These are phyloP conservation scores for Sporothrix pseudoabietina DNA, from an alignment of 2,329 filamentous ascomycete species.

Conservation along the genomic window DNA sequence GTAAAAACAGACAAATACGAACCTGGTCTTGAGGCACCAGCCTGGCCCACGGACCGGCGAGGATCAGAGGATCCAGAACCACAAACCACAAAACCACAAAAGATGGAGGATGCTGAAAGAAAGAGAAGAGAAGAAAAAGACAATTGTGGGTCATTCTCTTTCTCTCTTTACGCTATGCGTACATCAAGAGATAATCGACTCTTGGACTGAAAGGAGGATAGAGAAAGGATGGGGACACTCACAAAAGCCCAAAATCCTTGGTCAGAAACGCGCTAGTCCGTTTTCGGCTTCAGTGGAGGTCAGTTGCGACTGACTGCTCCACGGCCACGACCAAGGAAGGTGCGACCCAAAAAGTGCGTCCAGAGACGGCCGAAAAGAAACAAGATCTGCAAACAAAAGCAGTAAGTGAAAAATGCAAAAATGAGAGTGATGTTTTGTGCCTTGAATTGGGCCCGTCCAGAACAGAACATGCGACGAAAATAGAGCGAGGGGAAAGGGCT, in stretches of 20 bases:
- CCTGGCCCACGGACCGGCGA: background rate
- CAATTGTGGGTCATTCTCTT: background rate
- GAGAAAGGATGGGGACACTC: background rate
- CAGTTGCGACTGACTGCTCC: background rate
- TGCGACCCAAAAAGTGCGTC: background rate
- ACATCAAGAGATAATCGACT: background rate
- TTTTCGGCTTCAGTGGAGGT: background rate
- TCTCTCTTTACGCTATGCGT: background rate
- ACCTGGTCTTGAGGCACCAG: background rate
- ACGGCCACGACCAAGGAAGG: background rate
- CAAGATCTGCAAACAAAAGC: background rate
- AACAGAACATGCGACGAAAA: constrained; percentile 5
- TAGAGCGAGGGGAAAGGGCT: background rate
- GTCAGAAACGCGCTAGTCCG: background rate
- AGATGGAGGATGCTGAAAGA: background rate
- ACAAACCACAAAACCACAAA: background rate
- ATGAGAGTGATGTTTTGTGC: too few relatives aligned
- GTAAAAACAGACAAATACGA: background rate
- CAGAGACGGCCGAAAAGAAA: background rate
- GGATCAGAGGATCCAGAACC: background rate
- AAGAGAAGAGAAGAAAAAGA: background rate
- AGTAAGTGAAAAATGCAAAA: background rate
- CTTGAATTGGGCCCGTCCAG: too few relatives aligned
- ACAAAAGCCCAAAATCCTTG: constrained; percentile 16
- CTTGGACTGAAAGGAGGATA: background rate